These are phyloP conservation scores for Malassezia japonica DNA, from an alignment of 1,284 basidiomycete genomes.

Conservation along the genomic window DNA sequence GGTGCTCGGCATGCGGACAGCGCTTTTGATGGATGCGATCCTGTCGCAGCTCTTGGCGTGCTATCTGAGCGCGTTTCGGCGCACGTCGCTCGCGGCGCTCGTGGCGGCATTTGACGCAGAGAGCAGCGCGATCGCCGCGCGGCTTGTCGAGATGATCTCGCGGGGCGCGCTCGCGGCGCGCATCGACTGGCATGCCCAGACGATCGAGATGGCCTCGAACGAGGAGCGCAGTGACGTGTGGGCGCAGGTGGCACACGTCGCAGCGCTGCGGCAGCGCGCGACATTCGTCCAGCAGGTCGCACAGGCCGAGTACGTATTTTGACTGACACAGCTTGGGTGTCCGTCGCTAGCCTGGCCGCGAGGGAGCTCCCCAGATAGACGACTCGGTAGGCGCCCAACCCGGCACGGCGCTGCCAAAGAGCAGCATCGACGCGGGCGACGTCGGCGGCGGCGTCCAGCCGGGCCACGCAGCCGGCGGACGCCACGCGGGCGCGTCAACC, in stretches of 20 bases:
- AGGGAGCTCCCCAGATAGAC: too few species aligned
- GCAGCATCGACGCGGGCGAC: background rate
- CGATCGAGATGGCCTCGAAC: background rate
- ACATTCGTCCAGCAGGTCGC: background rate
- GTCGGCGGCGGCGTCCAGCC: constrained; percentile 2
- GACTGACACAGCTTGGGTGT: background rate
- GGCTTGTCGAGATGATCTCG: background rate
- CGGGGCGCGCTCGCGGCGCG: background rate
- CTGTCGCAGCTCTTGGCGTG: constrained; percentile 48
- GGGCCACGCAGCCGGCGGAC: background rate
- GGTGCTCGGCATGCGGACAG: constrained; percentile 57
- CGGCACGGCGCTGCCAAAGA: background rate
- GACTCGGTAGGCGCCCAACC: too few species aligned
- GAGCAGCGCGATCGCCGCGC: constrained; percentile 50
- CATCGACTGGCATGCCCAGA: constrained; percentile 6
- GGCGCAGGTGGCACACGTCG: too few species aligned
- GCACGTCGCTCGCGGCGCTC: constrained; percentile 69
- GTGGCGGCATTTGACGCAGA: constrained; percentile 62
- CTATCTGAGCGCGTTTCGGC: constrained; percentile 73
- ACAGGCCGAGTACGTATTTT: background rate
- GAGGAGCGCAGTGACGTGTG: too few species aligned
- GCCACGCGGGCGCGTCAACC: background rate
- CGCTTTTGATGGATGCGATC: constrained; percentile 46
- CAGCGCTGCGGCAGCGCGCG: background rate
- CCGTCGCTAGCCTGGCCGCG: background rate